phyloP scores from a whole-genome alignment of 768 basidiomycete genomes.

The Mycena galericulata region DNA sequence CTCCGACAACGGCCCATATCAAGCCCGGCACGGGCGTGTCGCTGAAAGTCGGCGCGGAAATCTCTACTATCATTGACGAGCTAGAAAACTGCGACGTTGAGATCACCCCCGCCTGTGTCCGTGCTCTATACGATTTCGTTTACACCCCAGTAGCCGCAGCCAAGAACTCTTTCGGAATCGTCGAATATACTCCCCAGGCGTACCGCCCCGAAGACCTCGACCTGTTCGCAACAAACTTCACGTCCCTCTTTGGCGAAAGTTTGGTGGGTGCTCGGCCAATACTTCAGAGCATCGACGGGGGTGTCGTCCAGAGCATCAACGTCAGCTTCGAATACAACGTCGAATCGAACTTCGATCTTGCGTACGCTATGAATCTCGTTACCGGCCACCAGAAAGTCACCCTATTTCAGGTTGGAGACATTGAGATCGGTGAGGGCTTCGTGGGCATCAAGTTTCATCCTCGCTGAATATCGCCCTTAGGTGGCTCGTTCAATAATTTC shows the following conservation, averaged over 20 bases:
- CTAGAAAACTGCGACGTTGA: conserved; percentile 14
- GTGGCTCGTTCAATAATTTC: conserved; percentile 6
- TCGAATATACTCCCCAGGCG: conserved; percentile 16
- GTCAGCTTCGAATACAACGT: conserved; percentile 59
- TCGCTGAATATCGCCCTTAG: background rate
- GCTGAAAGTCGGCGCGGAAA: background rate
- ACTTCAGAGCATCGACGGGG: conserved; percentile 55
- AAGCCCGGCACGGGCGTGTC: background rate
- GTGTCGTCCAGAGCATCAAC: conserved; percentile 57
- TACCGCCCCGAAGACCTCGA: conserved; percentile 16
- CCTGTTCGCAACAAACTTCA: conserved; percentile 12
- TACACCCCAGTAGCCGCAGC: background rate
- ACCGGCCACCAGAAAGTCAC: conserved; percentile 53
- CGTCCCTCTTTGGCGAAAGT: background rate
- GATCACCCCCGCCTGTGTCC: conserved; percentile 15
- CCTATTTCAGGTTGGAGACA: conserved; percentile 58
- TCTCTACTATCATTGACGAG: background rate
- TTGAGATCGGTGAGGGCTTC: conserved; percentile 47
- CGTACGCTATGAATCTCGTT: conserved; percentile 63
- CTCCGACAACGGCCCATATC: background rate
- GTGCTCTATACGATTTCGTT: conserved; percentile 4
- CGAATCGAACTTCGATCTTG: conserved; percentile 69
- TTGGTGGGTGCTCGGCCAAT: conserved; percentile 50
- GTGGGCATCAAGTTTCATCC: background rate
- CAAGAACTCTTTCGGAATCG: conserved; percentile 14